A percentile compares a stretch with the other conserved stretches of the same genome.
Evolutionary conservation across 805 yeast genomes (phyloP).

Genomic region (Candida pseudofarinosa): DNA sequence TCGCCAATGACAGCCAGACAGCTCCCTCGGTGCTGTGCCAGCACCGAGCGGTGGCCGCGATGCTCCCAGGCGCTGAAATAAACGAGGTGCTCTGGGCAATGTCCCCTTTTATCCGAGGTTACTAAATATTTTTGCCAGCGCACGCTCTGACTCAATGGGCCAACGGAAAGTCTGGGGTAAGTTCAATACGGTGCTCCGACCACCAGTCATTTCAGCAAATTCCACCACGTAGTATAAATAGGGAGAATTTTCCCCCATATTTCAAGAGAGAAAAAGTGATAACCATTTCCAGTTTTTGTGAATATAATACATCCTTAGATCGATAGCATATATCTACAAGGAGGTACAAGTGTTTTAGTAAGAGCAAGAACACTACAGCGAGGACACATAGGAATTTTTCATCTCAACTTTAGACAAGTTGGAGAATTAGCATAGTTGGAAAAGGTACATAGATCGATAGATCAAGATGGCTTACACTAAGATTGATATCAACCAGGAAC

Average conservation of each 20-base stretch:
- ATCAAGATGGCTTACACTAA: slow-evolving; percentile 49
- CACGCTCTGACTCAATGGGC: slow-evolving; percentile 4
- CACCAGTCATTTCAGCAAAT: background rate
- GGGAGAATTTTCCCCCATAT: slow-evolving; percentile 1
- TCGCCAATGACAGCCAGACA: no score
- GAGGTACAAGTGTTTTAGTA: background rate
- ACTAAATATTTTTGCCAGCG: background rate
- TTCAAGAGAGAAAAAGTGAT: background rate
- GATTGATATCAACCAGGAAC: slow-evolving; percentile 60
- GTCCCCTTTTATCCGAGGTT: slow-evolving; percentile 5
- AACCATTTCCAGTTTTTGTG: background rate
- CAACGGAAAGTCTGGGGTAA: slow-evolving; percentile 12
- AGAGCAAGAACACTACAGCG: background rate
- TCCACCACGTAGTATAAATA: slow-evolving; percentile 6
- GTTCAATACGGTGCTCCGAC: background rate
- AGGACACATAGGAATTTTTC: background rate
- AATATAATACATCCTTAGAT: background rate
- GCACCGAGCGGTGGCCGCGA: no score
- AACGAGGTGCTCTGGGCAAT: no score
- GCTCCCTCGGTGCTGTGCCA: no score
- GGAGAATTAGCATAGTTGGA: background rate
- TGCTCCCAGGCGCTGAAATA: no score
- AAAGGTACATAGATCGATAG: background rate
- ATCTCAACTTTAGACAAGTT: background rate
- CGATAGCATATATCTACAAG: background rate